These are phyloP conservation scores for Tolypocladium guangdongense DNA, from an alignment of 2,329 filamentous ascomycete genomes.

Conservation along the genomic window DNA sequence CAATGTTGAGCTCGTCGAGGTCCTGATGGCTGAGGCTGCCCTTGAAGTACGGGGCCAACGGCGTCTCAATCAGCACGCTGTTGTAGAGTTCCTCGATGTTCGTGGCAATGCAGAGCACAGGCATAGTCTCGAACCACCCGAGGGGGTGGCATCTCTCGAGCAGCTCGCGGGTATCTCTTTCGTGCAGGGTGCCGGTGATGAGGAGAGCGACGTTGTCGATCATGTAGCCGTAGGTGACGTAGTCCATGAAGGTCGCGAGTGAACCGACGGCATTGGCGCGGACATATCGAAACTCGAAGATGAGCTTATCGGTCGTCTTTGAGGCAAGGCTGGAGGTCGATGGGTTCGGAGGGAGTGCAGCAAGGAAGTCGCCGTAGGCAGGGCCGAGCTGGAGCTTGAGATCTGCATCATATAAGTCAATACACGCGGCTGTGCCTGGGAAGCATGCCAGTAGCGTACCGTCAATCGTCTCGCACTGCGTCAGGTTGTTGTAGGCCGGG, in stretches of 20 bases:
- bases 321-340: conserved; percentile 90
- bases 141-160: conserved; percentile 92
- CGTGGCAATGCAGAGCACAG: conserved; percentile 91
- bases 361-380: conserved; percentile 93
- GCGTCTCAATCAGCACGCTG: conserved; percentile 92
- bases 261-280: conserved; percentile 88
- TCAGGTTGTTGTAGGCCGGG: conserved; percentile 89
- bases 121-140: conserved; percentile 98
- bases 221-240: conserved; percentile 98
- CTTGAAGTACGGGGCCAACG: conserved; percentile 94
- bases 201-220: conserved; percentile 98
- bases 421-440: neutral
- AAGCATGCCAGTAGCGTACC: conserved; percentile 36
- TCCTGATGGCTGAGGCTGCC: conserved; percentile 92
- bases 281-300: conserved; percentile 93
- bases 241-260: conserved; percentile 92
- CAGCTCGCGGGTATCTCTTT: conserved; percentile 90
- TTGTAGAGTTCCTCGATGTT: conserved; percentile 99
- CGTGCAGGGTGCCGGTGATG: conserved; percentile 95
- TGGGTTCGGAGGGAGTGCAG: conserved; percentile 85
- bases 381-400: conserved; percentile 95
- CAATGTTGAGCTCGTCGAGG: conserved; percentile 96
- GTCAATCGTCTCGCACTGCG: conserved; percentile 95
- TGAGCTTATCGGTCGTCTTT: conserved; percentile 96
- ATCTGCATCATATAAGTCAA: conserved; percentile 42